phyloP scores from a whole-genome alignment of 768 basidiomycete species.

The Kondoa malvinella region DNA sequence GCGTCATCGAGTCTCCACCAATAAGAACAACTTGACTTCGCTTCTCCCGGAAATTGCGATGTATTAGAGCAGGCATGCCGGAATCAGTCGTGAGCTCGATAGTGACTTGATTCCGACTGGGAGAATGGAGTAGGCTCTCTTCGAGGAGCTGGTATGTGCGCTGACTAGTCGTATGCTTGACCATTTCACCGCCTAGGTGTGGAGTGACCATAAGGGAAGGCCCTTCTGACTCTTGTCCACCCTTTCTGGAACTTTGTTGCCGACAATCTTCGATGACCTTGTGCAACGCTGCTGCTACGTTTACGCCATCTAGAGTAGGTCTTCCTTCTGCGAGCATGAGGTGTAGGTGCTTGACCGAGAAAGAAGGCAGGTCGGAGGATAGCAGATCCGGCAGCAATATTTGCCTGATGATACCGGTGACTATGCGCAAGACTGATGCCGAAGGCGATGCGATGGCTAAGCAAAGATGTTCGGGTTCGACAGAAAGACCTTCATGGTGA shows the following conservation, averaged over 20 bases:
- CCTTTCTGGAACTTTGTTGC: neutral
- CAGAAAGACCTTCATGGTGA: neutral
- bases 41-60: neutral
- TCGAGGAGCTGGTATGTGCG: neutral
- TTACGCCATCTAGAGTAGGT: neutral
- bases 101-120: neutral
- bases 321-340: neutral
- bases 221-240: neutral
- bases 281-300: neutral
- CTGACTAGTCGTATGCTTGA: neutral
- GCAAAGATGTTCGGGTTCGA: neutral
- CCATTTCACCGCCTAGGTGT: neutral
- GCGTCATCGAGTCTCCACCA: neutral
- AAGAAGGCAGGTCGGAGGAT: neutral
- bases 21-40: neutral
- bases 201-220: neutral
- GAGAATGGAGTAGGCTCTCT: neutral
- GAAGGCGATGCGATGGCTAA: neutral
- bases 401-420: neutral
- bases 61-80: neutral
- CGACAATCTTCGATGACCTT: neutral
- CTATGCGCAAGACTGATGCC: neutral
- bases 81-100: neutral
- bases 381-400: neutral
- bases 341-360: neutral